Base-by-base conservation (phyloP, 2,329 filamentous ascomycete genomes). In the Gaeumannomyces sp. region DNA sequence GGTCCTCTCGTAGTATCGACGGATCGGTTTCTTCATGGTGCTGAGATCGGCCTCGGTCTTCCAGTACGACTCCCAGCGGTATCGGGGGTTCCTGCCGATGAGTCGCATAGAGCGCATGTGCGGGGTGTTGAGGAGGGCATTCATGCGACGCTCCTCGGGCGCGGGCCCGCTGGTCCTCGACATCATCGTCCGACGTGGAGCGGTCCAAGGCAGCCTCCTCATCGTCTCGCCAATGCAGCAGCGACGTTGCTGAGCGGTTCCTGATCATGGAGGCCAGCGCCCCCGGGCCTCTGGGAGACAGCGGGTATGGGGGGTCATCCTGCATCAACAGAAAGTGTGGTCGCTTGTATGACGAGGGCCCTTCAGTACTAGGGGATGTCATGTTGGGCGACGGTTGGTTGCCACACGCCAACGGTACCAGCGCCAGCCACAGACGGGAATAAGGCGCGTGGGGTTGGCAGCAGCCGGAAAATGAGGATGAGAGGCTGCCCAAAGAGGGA, bases 21-120 rank as follows among this genome's bases (percentile, higher is more conserved):
- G 90, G 50, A 63, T 63, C n/a, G 87, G 82, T 74, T 89, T 90
- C 72, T 84, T 85, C 84, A 96, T 89, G 65, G 77, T 73, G 69
- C 84, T 84, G 68, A 97, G 79, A 73, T 96, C 84, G 33, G 90
- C 88, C 35, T 93, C 87, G 0, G 86, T 85, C 75, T 91, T 96
- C 85, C 91, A 96, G 75, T 97, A 97, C 67, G 83, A 84, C 73
- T 93, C 89, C 89, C 93, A 97, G 68, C 85, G 85, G 77, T 96
- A 97, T 67, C 91, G 81, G 25, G 92, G 91, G 74, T 95, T 92
- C 71, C 91, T 91, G 58, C 94, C 94, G 74, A 97, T 96, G 71
- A 98, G 82, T 64, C 92, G 85, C 84, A 93, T 90, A 72, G 89
- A 93, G 67, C 91, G 84, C 83, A 93, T 89, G 74, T 91, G 86